Base-by-base conservation (phyloP, 768 basidiomycete genomes). In the Filobasidium wieringae region DNA sequence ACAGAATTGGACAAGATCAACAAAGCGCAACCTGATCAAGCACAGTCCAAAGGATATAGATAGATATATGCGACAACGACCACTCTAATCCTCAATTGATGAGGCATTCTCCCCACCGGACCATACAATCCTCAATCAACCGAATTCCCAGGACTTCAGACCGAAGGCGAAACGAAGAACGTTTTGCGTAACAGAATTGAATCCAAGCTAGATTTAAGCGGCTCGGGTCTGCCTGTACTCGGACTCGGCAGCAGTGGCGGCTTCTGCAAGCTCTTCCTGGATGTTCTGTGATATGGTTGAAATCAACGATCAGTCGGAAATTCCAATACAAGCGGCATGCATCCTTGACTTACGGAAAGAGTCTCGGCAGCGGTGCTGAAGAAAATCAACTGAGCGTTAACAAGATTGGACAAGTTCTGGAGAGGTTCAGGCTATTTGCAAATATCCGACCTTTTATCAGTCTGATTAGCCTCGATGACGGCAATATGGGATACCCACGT, bases 191-290 rank as follows among this genome's bases (percentile, higher is more conserved):
- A n/a, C n/a, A n/a, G n/a, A n/a, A n/a, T n/a, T n/a, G n/a, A n/a
- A n/a, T n/a, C n/a, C n/a, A n/a, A n/a, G n/a, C n/a, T n/a, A n/a
- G n/a, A n/a, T 51, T 29, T 65, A 71, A 33, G 70, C 68, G 32
- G 70, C 72, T 47, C 72, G 63, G n/a, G 69, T 70, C 22, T 62
- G 60, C 84, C 92, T 86, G 78, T 93, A 96, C 71, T 92, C 88
- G 58, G 88, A 88, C 75, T 96, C 92, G 0, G 92, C 90, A 45
- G 88, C 88, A 32, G 91, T 85, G 59, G 84, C 85, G 64, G 93
- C 79, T 65, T 96, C 91, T 63, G 95, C 92, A 49, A 96, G 86
- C 72, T 95, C 89, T 50, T 87, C 87, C 72, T 92, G 88, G 45
- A 87, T 80, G 43, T 80, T 77, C 70, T 71, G 54, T 49, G 8